These are phyloP conservation scores for Alternaria novae-zelandiae DNA, from an alignment of 2,329 filamentous ascomycete species.

Conservation along the genomic window DNA sequence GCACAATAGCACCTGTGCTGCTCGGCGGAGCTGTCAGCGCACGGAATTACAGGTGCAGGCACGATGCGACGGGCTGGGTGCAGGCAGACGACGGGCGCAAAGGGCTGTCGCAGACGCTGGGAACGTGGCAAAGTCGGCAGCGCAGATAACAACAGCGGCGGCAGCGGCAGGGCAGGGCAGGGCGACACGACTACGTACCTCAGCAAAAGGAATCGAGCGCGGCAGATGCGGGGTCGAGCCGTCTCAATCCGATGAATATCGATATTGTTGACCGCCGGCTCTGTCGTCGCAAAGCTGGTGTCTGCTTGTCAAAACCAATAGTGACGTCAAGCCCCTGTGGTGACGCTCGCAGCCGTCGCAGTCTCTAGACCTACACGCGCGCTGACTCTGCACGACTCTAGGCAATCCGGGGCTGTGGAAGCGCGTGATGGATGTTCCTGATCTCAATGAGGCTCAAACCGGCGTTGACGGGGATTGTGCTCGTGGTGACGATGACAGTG, in stretches of 20 bases:
- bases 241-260: constrained; percentile 18
- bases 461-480: constrained; percentile 35
- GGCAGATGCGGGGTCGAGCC: constrained; percentile 37
- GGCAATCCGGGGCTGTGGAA: constrained; percentile 14
- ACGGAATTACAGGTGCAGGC: constrained; percentile 10
- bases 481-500: constrained; percentile 42
- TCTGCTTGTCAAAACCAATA: constrained; percentile 28
- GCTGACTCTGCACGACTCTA: constrained; percentile 1
- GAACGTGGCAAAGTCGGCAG: constrained; percentile 30
- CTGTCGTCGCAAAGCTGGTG: constrained; percentile 24
- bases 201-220: constrained; percentile 19
- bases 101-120: constrained; percentile 25
- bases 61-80: constrained; percentile 22
- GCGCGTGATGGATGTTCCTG: constrained; percentile 17
- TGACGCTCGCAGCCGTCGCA: constrained; percentile 27
- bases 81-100: constrained; percentile 13
- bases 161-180: constrained; percentile 13
- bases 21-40: constrained; percentile 16
- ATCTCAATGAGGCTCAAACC: constrained; percentile 35
- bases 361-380: neutral
- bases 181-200: constrained; percentile 37
- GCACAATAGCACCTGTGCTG: constrained; percentile 11
- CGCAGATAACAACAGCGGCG: constrained; percentile 20
- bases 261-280: constrained; percentile 24
- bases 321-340: constrained; percentile 40